Conservation (phyloP, 2,329 filamentous ascomycete species). For the Trichoderma sp. region DNA sequence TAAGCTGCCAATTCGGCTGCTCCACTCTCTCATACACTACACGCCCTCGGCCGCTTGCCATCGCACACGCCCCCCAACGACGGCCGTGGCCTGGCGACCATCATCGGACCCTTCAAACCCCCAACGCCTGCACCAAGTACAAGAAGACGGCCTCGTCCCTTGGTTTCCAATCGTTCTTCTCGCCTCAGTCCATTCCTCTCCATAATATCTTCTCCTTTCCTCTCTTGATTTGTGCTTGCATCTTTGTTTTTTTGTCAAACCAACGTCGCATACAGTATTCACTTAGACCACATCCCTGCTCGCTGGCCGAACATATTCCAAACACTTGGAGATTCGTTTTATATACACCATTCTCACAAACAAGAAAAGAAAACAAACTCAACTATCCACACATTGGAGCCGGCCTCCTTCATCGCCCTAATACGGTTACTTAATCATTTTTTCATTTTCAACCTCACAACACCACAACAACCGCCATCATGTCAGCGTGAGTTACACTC, state of each 20-base stretch:
- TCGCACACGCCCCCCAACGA: conserved; percentile 1
- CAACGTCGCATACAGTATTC: background rate
- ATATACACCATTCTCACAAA: background rate
- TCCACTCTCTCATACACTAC: background rate
- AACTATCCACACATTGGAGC: conserved; percentile 22
- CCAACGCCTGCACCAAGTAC: conserved; percentile 23
- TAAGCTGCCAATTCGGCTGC: background rate
- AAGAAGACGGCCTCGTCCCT: conserved; percentile 32
- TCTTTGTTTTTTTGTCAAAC: background rate
- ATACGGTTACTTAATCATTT: background rate
- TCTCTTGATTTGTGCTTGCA: background rate
- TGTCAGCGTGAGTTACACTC: conserved; percentile 37
- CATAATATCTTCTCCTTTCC: conserved; percentile 12
- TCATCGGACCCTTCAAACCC: conserved; percentile 10
- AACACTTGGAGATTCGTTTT: background rate
- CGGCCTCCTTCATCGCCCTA: conserved; percentile 21
- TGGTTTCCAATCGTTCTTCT: conserved; percentile 27
- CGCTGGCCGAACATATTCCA: conserved; percentile 12
- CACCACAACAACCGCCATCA: conserved; percentile 23
- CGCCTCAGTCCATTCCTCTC: conserved; percentile 9
- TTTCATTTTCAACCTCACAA: conserved; percentile 9
- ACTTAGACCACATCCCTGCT: conserved; percentile 9
- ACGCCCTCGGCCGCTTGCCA: background rate
- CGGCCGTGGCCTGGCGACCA: conserved; percentile 1
- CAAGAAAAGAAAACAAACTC: background rate